Evolutionary conservation across 176 grass and related monocot genomes (phyloP).

Genomic region (Poa annua): DNA sequence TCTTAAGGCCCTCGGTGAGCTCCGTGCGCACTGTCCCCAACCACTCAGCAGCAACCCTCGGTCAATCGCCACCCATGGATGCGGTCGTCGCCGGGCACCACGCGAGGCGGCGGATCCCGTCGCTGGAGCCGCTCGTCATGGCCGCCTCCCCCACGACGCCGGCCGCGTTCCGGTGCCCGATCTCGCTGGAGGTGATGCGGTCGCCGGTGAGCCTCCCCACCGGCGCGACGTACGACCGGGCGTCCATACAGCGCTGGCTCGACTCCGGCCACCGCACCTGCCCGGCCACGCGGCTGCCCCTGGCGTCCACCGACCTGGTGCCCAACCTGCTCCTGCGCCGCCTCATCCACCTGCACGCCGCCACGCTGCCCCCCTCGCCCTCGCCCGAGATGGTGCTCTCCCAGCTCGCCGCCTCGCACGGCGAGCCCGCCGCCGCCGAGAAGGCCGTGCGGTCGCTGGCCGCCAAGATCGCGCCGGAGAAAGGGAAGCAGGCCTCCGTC

Average conservation of each 20-base stretch:
- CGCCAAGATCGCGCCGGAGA: slow-evolving; percentile 54
- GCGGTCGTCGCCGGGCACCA: slow-evolving; percentile 45
- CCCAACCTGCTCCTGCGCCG: slow-evolving; percentile 72
- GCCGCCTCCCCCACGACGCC: slow-evolving; percentile 50
- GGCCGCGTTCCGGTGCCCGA: slow-evolving; percentile 74
- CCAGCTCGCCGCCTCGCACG: slow-evolving; percentile 50
- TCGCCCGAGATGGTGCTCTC: slow-evolving; percentile 50
- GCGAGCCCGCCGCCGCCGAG: slow-evolving; percentile 55
- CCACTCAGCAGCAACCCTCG: not conserved
- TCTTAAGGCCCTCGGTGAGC: slow-evolving; percentile 55
- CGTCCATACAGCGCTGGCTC: slow-evolving; percentile 88
- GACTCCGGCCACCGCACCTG: slow-evolving; percentile 78
- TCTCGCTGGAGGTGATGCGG: slow-evolving; percentile 89
- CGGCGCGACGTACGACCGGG: slow-evolving; percentile 79
- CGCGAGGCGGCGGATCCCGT: slow-evolving; percentile 40
- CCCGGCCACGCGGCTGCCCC: slow-evolving; percentile 63
- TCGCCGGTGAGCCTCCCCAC: slow-evolving; percentile 73
- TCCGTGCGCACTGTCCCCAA: slow-evolving; percentile 22
- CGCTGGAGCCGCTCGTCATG: slow-evolving; percentile 46
- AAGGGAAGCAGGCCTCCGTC: slow-evolving; percentile 52
- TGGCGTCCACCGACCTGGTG: slow-evolving; percentile 70
- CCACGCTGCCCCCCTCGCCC: slow-evolving; percentile 49
- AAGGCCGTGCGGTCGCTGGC: slow-evolving; percentile 61
- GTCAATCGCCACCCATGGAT: slow-evolving; percentile 58
- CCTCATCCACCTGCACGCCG: slow-evolving; percentile 61